Conservation (phyloP, 768 basidiomycete species). For the Lactarius hengduanensis region DNA sequence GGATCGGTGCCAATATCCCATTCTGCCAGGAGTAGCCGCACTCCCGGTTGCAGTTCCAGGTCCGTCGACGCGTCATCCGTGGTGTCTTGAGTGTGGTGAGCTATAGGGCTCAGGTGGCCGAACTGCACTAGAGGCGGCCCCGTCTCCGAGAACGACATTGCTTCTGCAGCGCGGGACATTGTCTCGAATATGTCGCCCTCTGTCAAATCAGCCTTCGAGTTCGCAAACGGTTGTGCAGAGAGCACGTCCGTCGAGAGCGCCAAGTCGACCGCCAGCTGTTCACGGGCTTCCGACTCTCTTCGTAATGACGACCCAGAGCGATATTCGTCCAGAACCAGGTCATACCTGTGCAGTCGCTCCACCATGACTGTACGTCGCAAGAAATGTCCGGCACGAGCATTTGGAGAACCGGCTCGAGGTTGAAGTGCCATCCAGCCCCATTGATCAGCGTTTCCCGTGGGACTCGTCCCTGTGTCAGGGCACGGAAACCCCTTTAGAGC, state of each 20-base stretch:
- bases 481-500: conserved; percentile 53
- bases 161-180: conserved; percentile 53
- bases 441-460: conserved; percentile 40
- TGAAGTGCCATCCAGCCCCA: conserved; percentile 53
- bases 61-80: neutral
- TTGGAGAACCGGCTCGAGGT: conserved; percentile 46
- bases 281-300: conserved; percentile 54
- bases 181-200: conserved; percentile 45
- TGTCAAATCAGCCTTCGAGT: conserved; percentile 21
- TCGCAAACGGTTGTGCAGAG: conserved; percentile 44
- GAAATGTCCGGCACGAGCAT: conserved; percentile 43
- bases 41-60: conserved; percentile 44
- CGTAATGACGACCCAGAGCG: conserved; percentile 43
- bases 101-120: conserved; percentile 57
- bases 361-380: conserved; percentile 38
- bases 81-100: conserved; percentile 15
- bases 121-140: conserved; percentile 59
- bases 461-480: conserved; percentile 49
- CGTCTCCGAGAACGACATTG: conserved; percentile 48
- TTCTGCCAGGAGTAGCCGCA: conserved; percentile 62
- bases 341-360: conserved; percentile 45
- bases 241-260: conserved; percentile 59
- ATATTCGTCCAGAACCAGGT: conserved; percentile 43
- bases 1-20: conserved; percentile 63
- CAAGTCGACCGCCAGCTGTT: conserved; percentile 65